Evolutionary conservation across 2,329 filamentous ascomycete genomes (phyloP), one percentile per base, ranked within the genome.

Genomic region (Pseudogymnoascus sp.): DNA sequence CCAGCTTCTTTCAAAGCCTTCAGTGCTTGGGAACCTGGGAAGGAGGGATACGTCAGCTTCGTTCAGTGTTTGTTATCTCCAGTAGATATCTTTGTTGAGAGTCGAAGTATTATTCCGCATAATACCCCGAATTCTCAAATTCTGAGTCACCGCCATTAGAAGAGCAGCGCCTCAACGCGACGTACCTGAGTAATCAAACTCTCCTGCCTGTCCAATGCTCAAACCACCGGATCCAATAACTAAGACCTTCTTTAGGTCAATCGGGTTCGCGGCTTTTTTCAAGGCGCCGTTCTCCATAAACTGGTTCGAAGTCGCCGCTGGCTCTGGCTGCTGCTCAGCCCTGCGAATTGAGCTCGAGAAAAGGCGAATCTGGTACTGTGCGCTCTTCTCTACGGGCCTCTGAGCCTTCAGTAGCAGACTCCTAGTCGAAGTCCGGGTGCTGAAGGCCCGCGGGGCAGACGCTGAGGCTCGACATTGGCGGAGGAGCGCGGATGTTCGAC

Each of bases 181-280:
- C 87, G 68, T 82, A 96, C 92, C 93, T 76, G 94, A 97, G 78
- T 97, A 97, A 79, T 97, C 93, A 72, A 97, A 97, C 80, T 97
- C 93, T 79, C 93, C 93, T 67, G 93, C 93, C 79, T 97, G 93
- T 67, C 93, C 93, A 84, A 97, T 97, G 75, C 91, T 91, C 69
- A 97, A 83, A 77, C 93, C 93, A 79, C 93, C 93, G 78, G 88
- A 92, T 64, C 93, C 93, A 80, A 97, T 96, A 69, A 97, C 92
- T 66, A 97, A 81, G 60, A 97, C 93, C 80, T 97, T 97, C 81
- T 96, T 96, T 67, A 97, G 92, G 74, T 96, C 85, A 60, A 97
- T 88, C 62, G 90, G 79, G 71, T 93, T 83, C 71, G 84, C 83
- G 63, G 88, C 83, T 64, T 83, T 87, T 75, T 92, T 89, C 73